Conservation (phyloP, 305 asterid species). For the Ilex paraguariensis region DNA sequence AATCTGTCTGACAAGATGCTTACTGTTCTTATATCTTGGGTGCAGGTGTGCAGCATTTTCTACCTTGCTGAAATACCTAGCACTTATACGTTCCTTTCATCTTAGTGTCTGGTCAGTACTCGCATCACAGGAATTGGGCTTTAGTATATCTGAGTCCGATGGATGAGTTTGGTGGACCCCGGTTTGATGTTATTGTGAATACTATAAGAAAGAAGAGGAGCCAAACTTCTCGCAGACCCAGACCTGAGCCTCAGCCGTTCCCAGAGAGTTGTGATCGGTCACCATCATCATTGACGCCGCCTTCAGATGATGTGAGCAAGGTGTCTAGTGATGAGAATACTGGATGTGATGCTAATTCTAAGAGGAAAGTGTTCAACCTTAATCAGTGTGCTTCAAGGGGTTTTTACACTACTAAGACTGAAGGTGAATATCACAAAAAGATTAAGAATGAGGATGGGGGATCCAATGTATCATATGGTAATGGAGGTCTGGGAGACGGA, state of each 20-base stretch:
- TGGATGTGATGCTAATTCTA: constrained; percentile 45
- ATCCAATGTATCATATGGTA: constrained; percentile 30
- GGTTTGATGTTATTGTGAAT: constrained; percentile 38
- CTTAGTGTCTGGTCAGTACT: constrained; percentile 15
- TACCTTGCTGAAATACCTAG: constrained; percentile 12
- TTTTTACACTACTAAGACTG: constrained; percentile 34
- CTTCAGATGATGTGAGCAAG: constrained; percentile 57
- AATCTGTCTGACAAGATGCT: background rate
- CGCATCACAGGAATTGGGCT: constrained; percentile 8
- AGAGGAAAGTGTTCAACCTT: constrained; percentile 71
- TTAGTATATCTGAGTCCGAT: constrained; percentile 22
- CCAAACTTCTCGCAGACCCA: constrained; percentile 68
- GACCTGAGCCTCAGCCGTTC: constrained; percentile 49
- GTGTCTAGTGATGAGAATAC: constrained; percentile 67
- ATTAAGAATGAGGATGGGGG: constrained; percentile 20
- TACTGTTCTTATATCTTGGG: constrained; percentile 6
- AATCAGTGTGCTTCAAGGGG: constrained; percentile 80
- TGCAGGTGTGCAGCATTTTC: background rate
- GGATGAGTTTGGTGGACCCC: constrained; percentile 59
- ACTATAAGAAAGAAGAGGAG: constrained; percentile 67
- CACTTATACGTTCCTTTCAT: background rate
- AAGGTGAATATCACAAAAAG: constrained; percentile 13
- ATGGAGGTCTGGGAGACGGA: constrained; percentile 37
- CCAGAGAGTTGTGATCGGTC: constrained; percentile 39
- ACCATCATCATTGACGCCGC: constrained; percentile 43